These are phyloP conservation scores for Xylariomycetidae sp. DNA, from an alignment of 2,329 filamentous ascomycete species.

Conservation along the genomic window DNA sequence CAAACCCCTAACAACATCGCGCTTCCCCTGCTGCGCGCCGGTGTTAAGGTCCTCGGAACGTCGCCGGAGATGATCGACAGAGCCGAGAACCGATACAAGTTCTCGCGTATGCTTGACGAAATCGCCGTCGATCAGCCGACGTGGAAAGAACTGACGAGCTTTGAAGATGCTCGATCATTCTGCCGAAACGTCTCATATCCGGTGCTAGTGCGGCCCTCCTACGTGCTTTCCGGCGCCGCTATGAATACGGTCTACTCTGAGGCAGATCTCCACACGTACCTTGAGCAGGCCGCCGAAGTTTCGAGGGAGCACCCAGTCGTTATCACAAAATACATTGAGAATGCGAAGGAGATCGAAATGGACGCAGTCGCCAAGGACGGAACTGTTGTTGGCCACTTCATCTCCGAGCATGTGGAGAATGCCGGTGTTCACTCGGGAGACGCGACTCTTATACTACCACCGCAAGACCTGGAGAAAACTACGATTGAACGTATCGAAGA, in stretches of 20 bases:
- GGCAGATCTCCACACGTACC: conserved; percentile 82
- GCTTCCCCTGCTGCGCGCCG: conserved; percentile 78
- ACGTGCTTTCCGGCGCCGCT: conserved; percentile 92
- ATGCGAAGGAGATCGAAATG: conserved; percentile 99
- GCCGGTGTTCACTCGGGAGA: conserved; percentile 98
- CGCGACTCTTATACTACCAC: conserved; percentile 89
- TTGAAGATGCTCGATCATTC: conserved; percentile 83
- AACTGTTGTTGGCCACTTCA: conserved; percentile 88
- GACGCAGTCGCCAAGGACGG: conserved; percentile 92
- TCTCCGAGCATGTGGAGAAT: conserved; percentile 98
- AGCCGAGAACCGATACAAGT: conserved; percentile 97
- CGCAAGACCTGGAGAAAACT: conserved; percentile 84
- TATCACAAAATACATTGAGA: conserved; percentile 99
- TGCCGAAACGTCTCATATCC: conserved; percentile 88
- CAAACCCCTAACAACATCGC: conserved; percentile 98
- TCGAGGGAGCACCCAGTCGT: conserved; percentile 95
- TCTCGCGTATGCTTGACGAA: conserved; percentile 93
- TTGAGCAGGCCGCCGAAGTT: conserved; percentile 87
- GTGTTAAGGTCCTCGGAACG: conserved; percentile 89
- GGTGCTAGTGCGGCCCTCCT: conserved; percentile 90
- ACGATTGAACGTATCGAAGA: conserved; percentile 91
- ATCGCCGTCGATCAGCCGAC: conserved; percentile 94
- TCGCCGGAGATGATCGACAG: conserved; percentile 99
- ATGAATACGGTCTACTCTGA: conserved; percentile 99
- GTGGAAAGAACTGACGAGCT: conserved; percentile 96